These are phyloP conservation scores for Boletellus emodensis DNA, from an alignment of 768 basidiomycete genomes.

Conservation along the genomic window DNA sequence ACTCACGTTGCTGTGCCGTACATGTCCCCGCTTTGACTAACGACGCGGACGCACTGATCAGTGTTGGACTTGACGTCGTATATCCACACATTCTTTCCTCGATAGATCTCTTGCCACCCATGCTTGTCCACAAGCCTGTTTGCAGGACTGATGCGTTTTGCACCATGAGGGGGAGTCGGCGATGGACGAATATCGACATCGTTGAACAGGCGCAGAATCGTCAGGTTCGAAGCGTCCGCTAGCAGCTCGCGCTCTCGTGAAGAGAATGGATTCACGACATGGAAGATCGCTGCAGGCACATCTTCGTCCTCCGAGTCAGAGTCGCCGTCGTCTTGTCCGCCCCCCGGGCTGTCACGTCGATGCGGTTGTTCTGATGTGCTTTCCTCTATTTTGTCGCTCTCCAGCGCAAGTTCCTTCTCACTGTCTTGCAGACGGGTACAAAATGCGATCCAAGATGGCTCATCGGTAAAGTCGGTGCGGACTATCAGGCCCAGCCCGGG, in stretches of 20 bases:
- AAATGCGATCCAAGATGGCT: slow-evolving; percentile 62
- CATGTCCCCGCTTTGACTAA: slow-evolving; percentile 55
- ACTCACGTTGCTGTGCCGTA: slow-evolving; percentile 80
- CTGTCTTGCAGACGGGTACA: slow-evolving; percentile 44
- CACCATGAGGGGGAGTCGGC: slow-evolving; percentile 43
- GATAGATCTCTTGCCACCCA: slow-evolving; percentile 73
- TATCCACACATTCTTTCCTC: slow-evolving; percentile 67
- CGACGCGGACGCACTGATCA: slow-evolving; percentile 66
- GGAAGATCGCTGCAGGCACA: slow-evolving; percentile 45
- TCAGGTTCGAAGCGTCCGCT: slow-evolving; percentile 56
- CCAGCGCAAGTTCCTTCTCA: slow-evolving; percentile 51
- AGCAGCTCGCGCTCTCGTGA: slow-evolving; percentile 41
- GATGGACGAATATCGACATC: slow-evolving; percentile 62
- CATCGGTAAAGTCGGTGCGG: slow-evolving; percentile 71
- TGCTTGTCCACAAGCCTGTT: slow-evolving; percentile 58
- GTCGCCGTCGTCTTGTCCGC: slow-evolving; percentile 11
- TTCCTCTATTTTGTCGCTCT: slow-evolving; percentile 24
- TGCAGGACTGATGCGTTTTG: slow-evolving; percentile 43
- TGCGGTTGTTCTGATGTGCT: slow-evolving; percentile 16
- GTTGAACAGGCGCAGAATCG: slow-evolving; percentile 64
- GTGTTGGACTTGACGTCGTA: slow-evolving; percentile 64
- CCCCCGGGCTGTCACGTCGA: slow-evolving; percentile 17
- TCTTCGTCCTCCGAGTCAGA: slow-evolving; percentile 31
- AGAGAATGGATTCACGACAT: slow-evolving; percentile 45
- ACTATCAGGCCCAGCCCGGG: slow-evolving; percentile 58